Evolutionary conservation across 768 basidiomycete genomes (phyloP).

Genomic region (Dacryopinax primogenitus): DNA sequence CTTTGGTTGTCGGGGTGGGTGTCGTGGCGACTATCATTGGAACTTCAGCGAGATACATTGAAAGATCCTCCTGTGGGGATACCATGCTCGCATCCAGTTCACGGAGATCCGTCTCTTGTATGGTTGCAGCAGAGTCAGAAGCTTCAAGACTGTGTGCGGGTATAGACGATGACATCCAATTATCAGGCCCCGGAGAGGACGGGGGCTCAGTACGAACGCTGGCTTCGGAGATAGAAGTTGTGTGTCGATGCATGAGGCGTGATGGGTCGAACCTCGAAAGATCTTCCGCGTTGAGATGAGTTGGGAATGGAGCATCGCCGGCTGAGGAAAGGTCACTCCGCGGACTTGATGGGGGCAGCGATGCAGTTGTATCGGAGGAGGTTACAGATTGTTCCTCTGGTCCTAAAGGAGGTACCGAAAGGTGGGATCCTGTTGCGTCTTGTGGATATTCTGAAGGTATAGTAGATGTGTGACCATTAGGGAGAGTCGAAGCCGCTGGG

Average conservation of each 20-base stretch:
- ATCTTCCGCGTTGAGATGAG: background rate
- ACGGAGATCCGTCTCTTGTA: background rate
- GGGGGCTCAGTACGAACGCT: background rate
- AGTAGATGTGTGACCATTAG: background rate
- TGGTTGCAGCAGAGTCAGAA: background rate
- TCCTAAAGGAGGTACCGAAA: background rate
- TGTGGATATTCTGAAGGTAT: background rate
- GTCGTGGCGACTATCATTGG: background rate
- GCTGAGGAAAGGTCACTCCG: background rate
- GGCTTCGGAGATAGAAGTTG: background rate
- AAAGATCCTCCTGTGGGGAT: background rate
- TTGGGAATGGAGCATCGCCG: background rate
- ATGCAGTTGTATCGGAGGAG: background rate
- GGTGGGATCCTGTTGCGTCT: background rate
- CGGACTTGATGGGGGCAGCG: background rate
- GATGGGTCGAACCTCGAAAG: background rate
- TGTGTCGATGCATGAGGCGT: background rate
- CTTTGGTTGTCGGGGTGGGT: background rate
- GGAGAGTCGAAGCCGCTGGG: too few species aligned
- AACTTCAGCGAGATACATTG: background rate
- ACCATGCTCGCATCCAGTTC: constrained; percentile 3
- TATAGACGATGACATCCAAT: background rate
- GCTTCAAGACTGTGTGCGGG: background rate
- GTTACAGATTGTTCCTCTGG: background rate
- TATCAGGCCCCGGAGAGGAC: background rate